Evolutionary conservation across 2,329 filamentous ascomycete species (phyloP).

Genomic region (Penicillium capsulatum): DNA sequence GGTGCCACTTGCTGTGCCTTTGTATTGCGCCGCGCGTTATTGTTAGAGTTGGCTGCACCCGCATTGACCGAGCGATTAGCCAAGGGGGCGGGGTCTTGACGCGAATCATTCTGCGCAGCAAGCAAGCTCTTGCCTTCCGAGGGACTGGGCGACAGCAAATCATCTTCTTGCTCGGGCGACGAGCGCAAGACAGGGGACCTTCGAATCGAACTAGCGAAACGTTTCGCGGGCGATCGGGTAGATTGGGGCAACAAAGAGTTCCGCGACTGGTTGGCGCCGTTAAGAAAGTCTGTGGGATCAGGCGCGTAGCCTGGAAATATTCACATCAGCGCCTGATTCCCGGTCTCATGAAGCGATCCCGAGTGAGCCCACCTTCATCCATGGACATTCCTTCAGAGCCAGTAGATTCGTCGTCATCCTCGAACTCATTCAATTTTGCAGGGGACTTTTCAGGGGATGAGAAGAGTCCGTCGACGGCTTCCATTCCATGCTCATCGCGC

Average conservation of each 20-base stretch:
- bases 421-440: constrained; percentile 29
- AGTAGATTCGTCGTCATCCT: constrained; percentile 40
- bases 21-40: constrained; percentile 20
- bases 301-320: constrained; percentile 36
- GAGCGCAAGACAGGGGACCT: constrained; percentile 42
- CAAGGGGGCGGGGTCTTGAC: constrained; percentile 33
- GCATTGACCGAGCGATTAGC: constrained; percentile 36
- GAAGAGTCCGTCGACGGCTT: constrained; percentile 80
- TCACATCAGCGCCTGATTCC: constrained; percentile 6
- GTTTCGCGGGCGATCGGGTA: constrained; percentile 45
- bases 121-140: constrained; percentile 31
- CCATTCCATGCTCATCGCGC: constrained; percentile 88
- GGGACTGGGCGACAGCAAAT: constrained; percentile 37
- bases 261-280: constrained; percentile 31
- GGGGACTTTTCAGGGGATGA: constrained; percentile 74
- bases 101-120: constrained; percentile 21
- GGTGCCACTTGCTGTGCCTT: constrained; percentile 17
- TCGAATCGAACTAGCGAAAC: constrained; percentile 41
- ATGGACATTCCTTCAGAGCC: constrained; percentile 61
- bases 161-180: constrained; percentile 37
- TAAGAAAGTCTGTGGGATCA: constrained; percentile 41
- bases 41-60: constrained; percentile 25
- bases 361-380: constrained; percentile 52
- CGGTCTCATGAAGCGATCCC: too few species aligned
- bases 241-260: constrained; percentile 37